Evolutionary conservation across 1,284 basidiomycete genomes (phyloP), one percentile per base, ranked within the genome.

Genomic region (Ceratobasidium sp.): DNA sequence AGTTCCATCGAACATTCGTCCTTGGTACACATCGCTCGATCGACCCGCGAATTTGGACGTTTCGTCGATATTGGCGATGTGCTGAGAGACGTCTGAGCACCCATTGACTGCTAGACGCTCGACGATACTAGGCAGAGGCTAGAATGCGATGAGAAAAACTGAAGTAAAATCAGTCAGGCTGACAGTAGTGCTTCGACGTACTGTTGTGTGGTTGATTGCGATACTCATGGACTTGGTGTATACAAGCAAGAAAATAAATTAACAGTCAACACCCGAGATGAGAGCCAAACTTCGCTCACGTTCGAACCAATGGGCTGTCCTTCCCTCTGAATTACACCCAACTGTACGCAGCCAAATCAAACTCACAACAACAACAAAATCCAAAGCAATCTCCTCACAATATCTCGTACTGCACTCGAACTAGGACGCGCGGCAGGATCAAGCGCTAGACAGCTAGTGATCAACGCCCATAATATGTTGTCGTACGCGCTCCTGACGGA

Each of bases 11-110:
- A n/a, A 8, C 28, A 57, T n/a, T 23, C 52, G n/a, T 58, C 52
- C 66, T 18, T 43, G 41, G 16, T 70, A 70, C 11, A 70, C 66
- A 23, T 70, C 66, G 32, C 66, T 70, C 14, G 54, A 35, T 13
- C 30, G 14, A 13, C 66, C 66, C 1, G 38, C 32, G 28, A 32
- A 55, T 26, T 47, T 70, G 23, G 52, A 57, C 9, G 28, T 30
- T 49, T 70, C 66, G 9, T 70, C 43, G 28, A 47, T 49, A 13
- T 55, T n/a, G n/a, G 28, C n/a, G 16, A 70, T 55, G 32, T 58
- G 66, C 2, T 6, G 8, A 9, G 66, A 57, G 11, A 70, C 35
- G 38, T 70, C 44, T 11, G 26, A 30, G 52, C 66, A 70, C 1
- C 66, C 66, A 11, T 70, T 52, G 28, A 44, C 54, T 16, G 47